A percentile compares a stretch with the other conserved stretches of the same genome.
Evolutionary conservation across 2,329 filamentous ascomycete species (phyloP).

Genomic region (Aspergillus neoniger): DNA sequence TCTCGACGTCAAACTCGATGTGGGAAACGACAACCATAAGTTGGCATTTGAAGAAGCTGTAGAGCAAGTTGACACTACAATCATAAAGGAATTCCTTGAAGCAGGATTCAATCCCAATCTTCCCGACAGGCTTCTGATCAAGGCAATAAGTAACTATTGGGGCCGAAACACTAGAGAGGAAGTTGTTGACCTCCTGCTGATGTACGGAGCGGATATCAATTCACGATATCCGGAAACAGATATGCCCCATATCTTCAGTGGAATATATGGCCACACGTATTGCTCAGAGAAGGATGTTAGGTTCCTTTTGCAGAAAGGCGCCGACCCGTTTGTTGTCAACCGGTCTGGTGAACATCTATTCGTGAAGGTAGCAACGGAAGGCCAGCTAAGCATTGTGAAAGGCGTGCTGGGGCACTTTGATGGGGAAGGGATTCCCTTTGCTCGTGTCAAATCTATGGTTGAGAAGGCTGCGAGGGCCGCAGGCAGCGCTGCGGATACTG

Average conservation of each 20-base stretch:
- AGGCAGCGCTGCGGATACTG: too few species aligned
- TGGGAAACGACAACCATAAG: background rate
- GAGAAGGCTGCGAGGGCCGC: background rate
- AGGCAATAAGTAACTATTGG: background rate
- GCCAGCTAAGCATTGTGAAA: background rate
- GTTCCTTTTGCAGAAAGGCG: background rate
- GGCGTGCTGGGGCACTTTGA: background rate
- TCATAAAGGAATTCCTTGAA: background rate
- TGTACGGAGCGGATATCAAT: background rate
- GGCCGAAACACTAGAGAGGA: too few species aligned
- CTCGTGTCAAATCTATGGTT: background rate
- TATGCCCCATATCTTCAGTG: background rate
- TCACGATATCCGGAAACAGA: background rate
- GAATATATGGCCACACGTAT: too few species aligned
- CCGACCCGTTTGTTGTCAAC: background rate
- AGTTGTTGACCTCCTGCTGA: background rate
- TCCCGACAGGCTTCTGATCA: background rate
- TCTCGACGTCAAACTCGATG: background rate
- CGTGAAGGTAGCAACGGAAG: background rate
- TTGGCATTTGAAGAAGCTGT: background rate
- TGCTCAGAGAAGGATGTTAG: background rate
- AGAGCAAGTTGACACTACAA: background rate
- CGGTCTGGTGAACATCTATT: background rate
- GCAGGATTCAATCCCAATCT: background rate
- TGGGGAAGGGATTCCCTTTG: background rate